Evolutionary conservation across 306 rosid genomes (phyloP), one percentile per base, ranked within the genome.

Genomic region (Fragaria vesca): DNA sequence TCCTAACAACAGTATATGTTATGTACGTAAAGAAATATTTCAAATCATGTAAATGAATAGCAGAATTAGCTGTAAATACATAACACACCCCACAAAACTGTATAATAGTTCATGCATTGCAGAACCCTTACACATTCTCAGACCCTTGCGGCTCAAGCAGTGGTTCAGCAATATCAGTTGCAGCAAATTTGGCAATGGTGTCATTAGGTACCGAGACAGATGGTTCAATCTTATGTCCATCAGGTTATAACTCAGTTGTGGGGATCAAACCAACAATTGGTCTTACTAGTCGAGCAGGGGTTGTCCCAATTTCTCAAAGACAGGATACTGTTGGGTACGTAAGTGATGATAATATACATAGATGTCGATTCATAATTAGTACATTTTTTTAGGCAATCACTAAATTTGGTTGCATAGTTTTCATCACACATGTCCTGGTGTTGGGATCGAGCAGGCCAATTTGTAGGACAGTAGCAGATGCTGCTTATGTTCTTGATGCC

Each of bases 391-490:
- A 32, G 36, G 47, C 47, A 0, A 45, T 45, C 1, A 45, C 46
- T 18, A 61, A 12, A 30, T 66, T 13, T 34, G 6, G 48, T 76
- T 42, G 32, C 10, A 28, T 42, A 42, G 36, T 28, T 26, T 28
- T 61, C 3, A 61, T 61, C 16, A 61, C 38, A 28, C 34, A 38
- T 75, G 11, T 61, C 18, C 54, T 17, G 54, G 30, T 5, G 9
- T 54, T 24, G 74, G 61, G 40, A 43, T 42, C 4, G 30, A 18
- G 54, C 86, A 91, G 97, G 79, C 93, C 97, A 32, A 84, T 93
- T 75, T 80, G 94, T 52, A 91, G 94, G 76, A 89, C 90, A 15
- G 95, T 91, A 43, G 86, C 92, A 7, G 98, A 93, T 82, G 93
- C 91, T 34, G 92, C 88, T 58, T 82, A 83, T 80, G 91, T 89